A percentile compares a stretch with the other conserved stretches of the same genome.
phyloP scores from a whole-genome alignment of 179 eudicot genomes.

The Beta macrorhiza region DNA sequence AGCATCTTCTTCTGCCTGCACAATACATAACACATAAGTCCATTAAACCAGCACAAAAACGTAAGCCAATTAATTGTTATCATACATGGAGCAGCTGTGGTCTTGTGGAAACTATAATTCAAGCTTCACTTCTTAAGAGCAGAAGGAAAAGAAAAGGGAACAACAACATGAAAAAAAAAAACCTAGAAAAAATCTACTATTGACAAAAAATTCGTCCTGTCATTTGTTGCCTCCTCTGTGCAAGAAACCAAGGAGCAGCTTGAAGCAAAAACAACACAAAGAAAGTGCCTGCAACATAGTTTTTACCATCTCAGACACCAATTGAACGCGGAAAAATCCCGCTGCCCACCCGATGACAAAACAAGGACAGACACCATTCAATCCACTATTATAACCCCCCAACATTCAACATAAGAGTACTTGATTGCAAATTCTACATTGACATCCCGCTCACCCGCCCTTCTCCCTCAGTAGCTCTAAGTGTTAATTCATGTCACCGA shows the following conservation, averaged over 20 bases:
- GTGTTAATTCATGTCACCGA: not conserved
- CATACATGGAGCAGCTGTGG: not conserved
- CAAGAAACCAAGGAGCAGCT: not conserved
- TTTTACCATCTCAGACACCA: not conserved
- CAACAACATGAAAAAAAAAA: not conserved
- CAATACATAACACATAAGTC: slow-evolving; percentile 1
- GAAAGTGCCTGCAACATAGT: not conserved
- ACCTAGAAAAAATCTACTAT: not conserved
- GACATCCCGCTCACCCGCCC: not conserved
- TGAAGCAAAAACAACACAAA: not conserved
- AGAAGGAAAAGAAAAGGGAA: not conserved
- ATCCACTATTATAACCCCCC: not conserved
- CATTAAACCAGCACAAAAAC: slow-evolving; percentile 5
- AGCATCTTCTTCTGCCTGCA: slow-evolving; percentile 77
- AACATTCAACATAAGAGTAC: not conserved
- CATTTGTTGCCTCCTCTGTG: not conserved
- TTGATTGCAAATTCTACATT: not conserved
- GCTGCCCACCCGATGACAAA: not conserved
- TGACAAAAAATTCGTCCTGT: not conserved
- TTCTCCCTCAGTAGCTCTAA: not conserved
- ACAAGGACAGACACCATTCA: not conserved
- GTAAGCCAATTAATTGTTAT: not conserved
- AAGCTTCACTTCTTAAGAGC: not conserved
- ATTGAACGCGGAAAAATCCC: not conserved
- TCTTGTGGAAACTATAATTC: not conserved